Conservation (phyloP, 208 protist species). For the Trypanosoma boissoni region DNA sequence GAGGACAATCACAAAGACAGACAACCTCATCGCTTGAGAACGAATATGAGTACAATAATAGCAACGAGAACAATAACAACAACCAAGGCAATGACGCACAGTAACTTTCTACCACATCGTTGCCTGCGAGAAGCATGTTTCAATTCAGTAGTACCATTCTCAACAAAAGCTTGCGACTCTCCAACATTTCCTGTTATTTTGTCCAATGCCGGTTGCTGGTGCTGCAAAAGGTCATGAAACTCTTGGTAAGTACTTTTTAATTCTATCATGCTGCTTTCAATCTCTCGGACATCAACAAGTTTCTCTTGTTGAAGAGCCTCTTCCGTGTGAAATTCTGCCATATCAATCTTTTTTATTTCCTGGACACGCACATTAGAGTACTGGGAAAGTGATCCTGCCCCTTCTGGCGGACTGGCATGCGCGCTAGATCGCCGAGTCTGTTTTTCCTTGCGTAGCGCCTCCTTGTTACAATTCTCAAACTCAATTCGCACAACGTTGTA, state of each 20-base stretch:
- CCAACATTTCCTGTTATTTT: slow-evolving; percentile 46
- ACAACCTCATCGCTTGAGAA: slow-evolving; percentile 26
- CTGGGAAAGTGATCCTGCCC: neutral
- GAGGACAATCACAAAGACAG: too few relatives aligned
- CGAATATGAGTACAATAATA: slow-evolving; percentile 41
- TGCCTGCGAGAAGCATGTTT: slow-evolving; percentile 48
- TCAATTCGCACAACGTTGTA: slow-evolving; percentile 34
- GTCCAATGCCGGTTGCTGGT: slow-evolving; percentile 67
- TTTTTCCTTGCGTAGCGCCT: slow-evolving; percentile 48
- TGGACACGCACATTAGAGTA: slow-evolving; percentile 27
- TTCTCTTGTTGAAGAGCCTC: slow-evolving; percentile 76
- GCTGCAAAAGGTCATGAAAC: slow-evolving; percentile 64
- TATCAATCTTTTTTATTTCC: slow-evolving; percentile 44
- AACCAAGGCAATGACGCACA: slow-evolving; percentile 49
- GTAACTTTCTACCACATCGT: slow-evolving; percentile 56
- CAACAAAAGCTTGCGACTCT: slow-evolving; percentile 52
- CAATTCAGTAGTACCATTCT: slow-evolving; percentile 58
- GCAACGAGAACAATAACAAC: slow-evolving; percentile 53
- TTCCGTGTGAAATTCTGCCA: slow-evolving; percentile 64
- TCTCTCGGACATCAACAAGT: slow-evolving; percentile 55
- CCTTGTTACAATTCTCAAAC: slow-evolving; percentile 47
- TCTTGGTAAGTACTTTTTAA: slow-evolving; percentile 72
- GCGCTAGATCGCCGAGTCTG: slow-evolving; percentile 37
- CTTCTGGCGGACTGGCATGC: neutral
- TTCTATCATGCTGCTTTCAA: slow-evolving; percentile 76